Base-by-base conservation (phyloP, 805 yeast species). In the Metschnikowia shivogae region DNA sequence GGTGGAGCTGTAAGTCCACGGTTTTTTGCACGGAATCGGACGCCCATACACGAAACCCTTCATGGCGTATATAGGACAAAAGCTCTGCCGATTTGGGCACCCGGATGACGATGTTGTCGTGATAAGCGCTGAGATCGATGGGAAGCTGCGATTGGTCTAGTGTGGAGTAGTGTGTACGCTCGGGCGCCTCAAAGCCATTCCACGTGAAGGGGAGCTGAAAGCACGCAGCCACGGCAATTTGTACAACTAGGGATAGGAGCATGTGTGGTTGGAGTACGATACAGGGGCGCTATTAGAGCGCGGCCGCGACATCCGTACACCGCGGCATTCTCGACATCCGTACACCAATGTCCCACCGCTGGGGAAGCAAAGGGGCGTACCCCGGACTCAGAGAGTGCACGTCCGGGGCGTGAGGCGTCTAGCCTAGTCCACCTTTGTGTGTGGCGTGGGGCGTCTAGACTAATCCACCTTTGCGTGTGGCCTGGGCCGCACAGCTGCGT, bases 31-130 rank as follows among this genome's bases (percentile, higher is more conserved):
- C 49, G 5, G 49, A 44, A 26, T 72, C 61, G 17, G 58, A 59
- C n/a, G 74, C 78, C 90, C 90, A 84, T 4, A 73, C 57, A 14
- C 51, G 52, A 45, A 48, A 57, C 2, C 46, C 43, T 8, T 57
- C 44, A 6, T 45, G 49, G 35, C 41, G 42, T 29, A 62, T 54
- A 31, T 52, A 42, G 19, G 54, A 48, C 32, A 58, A 47, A 14
- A 54, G 48, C 2, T 42, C 41, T 13, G 56, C 48, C 1, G 52
- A 42, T 60, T 67, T 70, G 22, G 54, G 46, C 19, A 80, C 56
- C 48, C 85, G 61, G 13, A 77, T 54, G 13, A 81, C 81, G 38
- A 64, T 62, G 28, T 76, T 70, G 27, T 62, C 65, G 22, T 56
- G 56, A 52, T 78, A 78, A 35, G 67, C 70, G 0, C 52, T 27